Evolutionary conservation across 1,284 basidiomycete genomes (phyloP).

Genomic region (Apiotrichum porosum): DNA sequence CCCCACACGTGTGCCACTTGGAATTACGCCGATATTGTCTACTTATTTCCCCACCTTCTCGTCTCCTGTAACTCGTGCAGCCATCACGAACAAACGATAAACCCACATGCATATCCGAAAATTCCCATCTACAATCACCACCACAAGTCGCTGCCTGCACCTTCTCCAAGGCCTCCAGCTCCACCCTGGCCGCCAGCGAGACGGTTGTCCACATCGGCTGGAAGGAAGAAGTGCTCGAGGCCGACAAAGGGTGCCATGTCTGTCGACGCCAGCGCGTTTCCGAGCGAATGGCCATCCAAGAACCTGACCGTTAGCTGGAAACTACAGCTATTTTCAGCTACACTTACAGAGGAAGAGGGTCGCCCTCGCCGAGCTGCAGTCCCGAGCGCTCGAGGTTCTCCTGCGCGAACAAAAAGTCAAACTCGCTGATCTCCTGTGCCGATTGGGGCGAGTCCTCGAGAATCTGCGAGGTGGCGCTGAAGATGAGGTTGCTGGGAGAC

Average conservation of each 20-base stretch:
- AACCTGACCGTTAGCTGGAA: conserved; percentile 27
- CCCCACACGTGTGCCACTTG: no score
- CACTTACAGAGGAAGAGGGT: conserved; percentile 43
- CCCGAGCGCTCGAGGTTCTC: conserved; percentile 46
- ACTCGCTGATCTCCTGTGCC: conserved; percentile 41
- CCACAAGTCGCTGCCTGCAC: no score
- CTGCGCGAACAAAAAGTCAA: conserved; percentile 46
- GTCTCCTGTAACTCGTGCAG: no score
- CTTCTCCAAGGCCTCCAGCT: not conserved
- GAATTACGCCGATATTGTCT: no score
- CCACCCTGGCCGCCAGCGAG: no score
- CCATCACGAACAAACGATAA: no score
- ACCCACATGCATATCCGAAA: no score
- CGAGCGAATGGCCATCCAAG: conserved; percentile 46
- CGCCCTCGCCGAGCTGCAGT: conserved; percentile 38
- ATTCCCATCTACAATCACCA: no score
- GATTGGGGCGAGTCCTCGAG: conserved; percentile 45
- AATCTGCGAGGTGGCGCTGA: conserved; percentile 28
- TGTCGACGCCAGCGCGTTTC: conserved; percentile 23
- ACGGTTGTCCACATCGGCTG: conserved; percentile 38
- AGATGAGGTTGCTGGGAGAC: conserved; percentile 23
- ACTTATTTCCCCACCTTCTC: no score
- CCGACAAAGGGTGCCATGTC: conserved; percentile 44
- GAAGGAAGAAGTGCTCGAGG: conserved; percentile 48
- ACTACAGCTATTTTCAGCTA: not conserved